A percentile compares a stretch with the other conserved stretches of the same genome.
Evolutionary conservation across 805 yeast genomes (phyloP).

Genomic region (Suhomyces kilbournensis): DNA sequence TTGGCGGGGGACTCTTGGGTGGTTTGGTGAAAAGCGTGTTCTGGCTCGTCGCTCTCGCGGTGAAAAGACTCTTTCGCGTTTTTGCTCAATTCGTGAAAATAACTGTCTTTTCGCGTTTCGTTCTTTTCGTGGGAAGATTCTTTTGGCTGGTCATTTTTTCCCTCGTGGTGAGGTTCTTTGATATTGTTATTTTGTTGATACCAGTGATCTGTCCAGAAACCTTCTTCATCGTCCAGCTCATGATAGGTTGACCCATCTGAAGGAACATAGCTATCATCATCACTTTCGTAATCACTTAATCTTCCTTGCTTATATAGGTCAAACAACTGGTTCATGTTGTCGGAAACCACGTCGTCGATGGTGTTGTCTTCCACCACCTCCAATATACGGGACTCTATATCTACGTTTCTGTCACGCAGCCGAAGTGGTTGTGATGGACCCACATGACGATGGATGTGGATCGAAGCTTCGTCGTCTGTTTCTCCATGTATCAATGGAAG

Average conservation of each 20-base stretch:
- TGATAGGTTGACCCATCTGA: conserved; percentile 4
- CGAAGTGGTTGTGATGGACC: conserved; percentile 39
- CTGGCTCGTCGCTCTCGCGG: not conserved
- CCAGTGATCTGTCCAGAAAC: not conserved
- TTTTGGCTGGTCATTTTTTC: not conserved
- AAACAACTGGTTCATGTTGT: conserved; percentile 8
- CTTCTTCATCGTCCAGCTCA: conserved; percentile 12
- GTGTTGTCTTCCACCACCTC: conserved; percentile 12
- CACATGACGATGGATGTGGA: conserved; percentile 34
- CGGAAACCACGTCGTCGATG: conserved; percentile 3
- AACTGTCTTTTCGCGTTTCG: not conserved
- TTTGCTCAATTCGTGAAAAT: not conserved
- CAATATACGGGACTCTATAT: conserved; percentile 19
- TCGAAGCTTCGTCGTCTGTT: conserved; percentile 42
- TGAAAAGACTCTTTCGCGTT: not conserved
- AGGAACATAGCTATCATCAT: conserved; percentile 4
- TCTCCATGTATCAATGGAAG: conserved; percentile 38
- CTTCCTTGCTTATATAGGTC: conserved; percentile 9
- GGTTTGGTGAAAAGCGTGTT: not conserved
- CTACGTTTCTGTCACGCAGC: conserved; percentile 9
- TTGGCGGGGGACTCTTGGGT: not conserved
- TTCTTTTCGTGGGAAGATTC: no score
- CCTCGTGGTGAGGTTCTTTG: not conserved
- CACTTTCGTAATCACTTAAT: conserved; percentile 2
- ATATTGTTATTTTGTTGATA: not conserved